phyloP scores from a whole-genome alignment of 1,139 yeast genomes.

The Debaryomyces sp. region DNA sequence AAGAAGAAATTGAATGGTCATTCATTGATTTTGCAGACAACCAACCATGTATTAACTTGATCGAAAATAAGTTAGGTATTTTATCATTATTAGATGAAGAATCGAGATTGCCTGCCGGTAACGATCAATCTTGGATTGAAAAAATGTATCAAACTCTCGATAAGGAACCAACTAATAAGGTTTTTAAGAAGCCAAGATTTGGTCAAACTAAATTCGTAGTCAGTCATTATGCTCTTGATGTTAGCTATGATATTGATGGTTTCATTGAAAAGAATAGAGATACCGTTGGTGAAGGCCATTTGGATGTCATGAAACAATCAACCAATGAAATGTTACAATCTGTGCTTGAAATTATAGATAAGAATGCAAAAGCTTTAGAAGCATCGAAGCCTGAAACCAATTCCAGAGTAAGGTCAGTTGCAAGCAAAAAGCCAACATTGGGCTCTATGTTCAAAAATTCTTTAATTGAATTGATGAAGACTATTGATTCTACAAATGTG shows the following conservation, averaged over 20 bases:
- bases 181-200: constrained; percentile 91
- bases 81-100: constrained; percentile 91
- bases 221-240: constrained; percentile 93
- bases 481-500: constrained; percentile 91
- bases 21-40: constrained; percentile 96
- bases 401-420: constrained; percentile 31
- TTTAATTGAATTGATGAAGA: constrained; percentile 87
- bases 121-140: constrained; percentile 89
- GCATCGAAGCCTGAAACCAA: constrained; percentile 46
- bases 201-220: constrained; percentile 92
- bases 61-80: constrained; percentile 88
- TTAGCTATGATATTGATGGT: constrained; percentile 89
- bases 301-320: constrained; percentile 77
- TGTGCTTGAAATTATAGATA: constrained; percentile 67
- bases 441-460: constrained; percentile 95
- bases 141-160: constrained; percentile 87
- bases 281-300: constrained; percentile 94
- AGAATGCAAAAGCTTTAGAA: constrained; percentile 57
- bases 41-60: constrained; percentile 94
- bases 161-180: constrained; percentile 74
- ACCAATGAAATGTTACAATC: constrained; percentile 64
- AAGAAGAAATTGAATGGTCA: constrained; percentile 95
- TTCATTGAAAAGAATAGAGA: constrained; percentile 97
- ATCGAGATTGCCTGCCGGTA: constrained; percentile 91
- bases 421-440: constrained; percentile 84